Evolutionary conservation across 2,329 filamentous ascomycete genomes (phyloP).

Genomic region (Phoma herbarum): DNA sequence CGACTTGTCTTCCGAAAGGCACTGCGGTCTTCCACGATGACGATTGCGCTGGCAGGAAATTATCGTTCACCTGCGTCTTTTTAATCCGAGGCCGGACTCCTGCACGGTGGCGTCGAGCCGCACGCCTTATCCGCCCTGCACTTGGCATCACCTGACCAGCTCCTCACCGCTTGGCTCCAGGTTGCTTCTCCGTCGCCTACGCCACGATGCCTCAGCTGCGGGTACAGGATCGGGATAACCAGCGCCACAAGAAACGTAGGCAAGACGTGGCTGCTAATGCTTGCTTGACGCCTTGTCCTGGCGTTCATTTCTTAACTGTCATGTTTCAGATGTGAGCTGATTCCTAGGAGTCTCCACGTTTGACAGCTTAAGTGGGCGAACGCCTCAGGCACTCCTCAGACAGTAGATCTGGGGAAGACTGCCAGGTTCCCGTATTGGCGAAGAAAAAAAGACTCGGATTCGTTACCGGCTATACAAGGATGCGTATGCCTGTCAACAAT

Average conservation of each 20-base stretch:
- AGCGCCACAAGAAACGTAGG: conserved; percentile 21
- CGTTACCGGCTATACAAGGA: conserved; percentile 12
- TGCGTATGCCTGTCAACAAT: conserved; percentile 19
- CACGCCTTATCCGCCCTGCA: conserved; percentile 14
- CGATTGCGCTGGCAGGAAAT: conserved; percentile 15
- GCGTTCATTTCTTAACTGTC: background rate
- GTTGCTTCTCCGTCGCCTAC: conserved; percentile 7
- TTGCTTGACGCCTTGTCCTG: conserved; percentile 17
- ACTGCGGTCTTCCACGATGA: conserved; percentile 7
- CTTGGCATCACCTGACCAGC: conserved; percentile 13
- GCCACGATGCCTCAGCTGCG: conserved; percentile 3
- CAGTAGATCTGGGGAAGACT: conserved; percentile 18
- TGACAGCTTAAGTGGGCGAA: conserved; percentile 20
- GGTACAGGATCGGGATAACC: background rate
- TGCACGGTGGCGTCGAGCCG: conserved; percentile 18
- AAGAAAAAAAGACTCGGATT: conserved; percentile 2
- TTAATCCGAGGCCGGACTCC: conserved; percentile 4
- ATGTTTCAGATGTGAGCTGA: conserved; percentile 28
- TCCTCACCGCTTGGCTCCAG: conserved; percentile 11
- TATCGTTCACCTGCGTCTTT: conserved; percentile 14
- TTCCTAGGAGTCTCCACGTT: conserved; percentile 20
- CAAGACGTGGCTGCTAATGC: conserved; percentile 16
- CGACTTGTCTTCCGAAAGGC: background rate
- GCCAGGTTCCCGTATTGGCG: conserved; percentile 4
- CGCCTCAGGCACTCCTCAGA: conserved; percentile 12